Percentiles rank a stretch among this genome's conserved stretches.
Conservation (phyloP, 257 asterid species). For the Solanum rostratum region DNA sequence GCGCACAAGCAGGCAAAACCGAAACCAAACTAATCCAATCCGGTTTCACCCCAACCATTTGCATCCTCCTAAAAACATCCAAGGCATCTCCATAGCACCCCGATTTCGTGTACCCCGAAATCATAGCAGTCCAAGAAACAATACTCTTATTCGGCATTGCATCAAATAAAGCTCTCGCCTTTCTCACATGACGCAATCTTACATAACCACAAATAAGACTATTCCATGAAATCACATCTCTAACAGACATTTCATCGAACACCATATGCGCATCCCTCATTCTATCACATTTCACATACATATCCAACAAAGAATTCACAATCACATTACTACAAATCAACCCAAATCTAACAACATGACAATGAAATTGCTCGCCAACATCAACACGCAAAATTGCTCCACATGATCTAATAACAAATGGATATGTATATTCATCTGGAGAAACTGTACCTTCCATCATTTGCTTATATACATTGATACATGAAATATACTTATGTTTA, state of each 20-base stretch:
- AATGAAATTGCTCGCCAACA: slow-evolving; percentile 49
- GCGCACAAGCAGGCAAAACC: slow-evolving; percentile 65
- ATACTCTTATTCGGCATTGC: slow-evolving; percentile 40
- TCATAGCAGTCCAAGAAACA: slow-evolving; percentile 75
- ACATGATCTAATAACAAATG: slow-evolving; percentile 62
- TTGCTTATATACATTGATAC: slow-evolving; percentile 29
- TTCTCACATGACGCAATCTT: slow-evolving; percentile 44
- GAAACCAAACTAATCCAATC: slow-evolving; percentile 74
- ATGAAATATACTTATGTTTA: slow-evolving; percentile 16
- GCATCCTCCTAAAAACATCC: slow-evolving; percentile 60
- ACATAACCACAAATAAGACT: slow-evolving; percentile 49
- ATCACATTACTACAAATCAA: slow-evolving; percentile 15
- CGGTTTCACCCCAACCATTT: slow-evolving; percentile 49
- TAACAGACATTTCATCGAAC: slow-evolving; percentile 63
- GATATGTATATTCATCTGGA: slow-evolving; percentile 61
- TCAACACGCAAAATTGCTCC: slow-evolving; percentile 31
- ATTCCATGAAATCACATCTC: slow-evolving; percentile 74
- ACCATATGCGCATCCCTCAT: slow-evolving; percentile 29
- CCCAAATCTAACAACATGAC: slow-evolving; percentile 41
- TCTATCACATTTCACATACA: slow-evolving; percentile 59
- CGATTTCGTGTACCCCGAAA: slow-evolving; percentile 52
- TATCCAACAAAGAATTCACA: slow-evolving; percentile 42
- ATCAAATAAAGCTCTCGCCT: slow-evolving; percentile 48
- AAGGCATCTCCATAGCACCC: slow-evolving; percentile 50
- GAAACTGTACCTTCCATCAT: slow-evolving; percentile 28